These are phyloP conservation scores for Microdochium trichocladiopsis DNA, from an alignment of 2,329 filamentous ascomycete genomes.

Conservation along the genomic window DNA sequence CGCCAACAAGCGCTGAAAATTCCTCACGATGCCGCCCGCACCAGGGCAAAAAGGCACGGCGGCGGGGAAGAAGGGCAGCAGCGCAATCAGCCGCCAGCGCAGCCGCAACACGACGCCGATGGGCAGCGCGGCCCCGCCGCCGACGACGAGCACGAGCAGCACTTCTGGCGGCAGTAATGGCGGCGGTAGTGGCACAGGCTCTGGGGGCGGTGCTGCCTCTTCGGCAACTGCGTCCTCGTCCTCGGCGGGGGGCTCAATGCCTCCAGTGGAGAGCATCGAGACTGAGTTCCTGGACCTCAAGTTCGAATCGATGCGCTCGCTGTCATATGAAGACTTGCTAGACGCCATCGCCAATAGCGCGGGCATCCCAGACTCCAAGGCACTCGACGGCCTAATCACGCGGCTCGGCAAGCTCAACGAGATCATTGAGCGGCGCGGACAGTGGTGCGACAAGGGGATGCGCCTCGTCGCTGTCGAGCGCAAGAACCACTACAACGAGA, in stretches of 20 bases:
- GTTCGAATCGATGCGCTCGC: conserved; percentile 50
- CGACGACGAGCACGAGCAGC: conserved; percentile 19
- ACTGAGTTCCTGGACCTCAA: conserved; percentile 62
- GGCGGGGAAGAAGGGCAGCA: conserved; percentile 53
- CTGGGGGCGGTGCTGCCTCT: not conserved
- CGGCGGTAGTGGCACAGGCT: conserved; percentile 5
- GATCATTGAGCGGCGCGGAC: conserved; percentile 59
- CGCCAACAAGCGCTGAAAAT: not conserved
- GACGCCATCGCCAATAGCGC: conserved; percentile 50
- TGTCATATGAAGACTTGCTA: conserved; percentile 63
- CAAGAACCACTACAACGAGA: conserved; percentile 53
- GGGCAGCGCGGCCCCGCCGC: conserved; percentile 34
- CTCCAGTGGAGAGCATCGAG: conserved; percentile 46
- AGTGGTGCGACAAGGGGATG: conserved; percentile 67
- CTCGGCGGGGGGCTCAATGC: conserved; percentile 22
- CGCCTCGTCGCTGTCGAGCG: conserved; percentile 58
- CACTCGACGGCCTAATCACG: conserved; percentile 55
- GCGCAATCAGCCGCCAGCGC: conserved; percentile 55
- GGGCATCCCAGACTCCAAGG: conserved; percentile 55
- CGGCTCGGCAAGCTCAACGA: conserved; percentile 58
- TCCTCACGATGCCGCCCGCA: conserved; percentile 45
- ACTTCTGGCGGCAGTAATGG: not conserved
- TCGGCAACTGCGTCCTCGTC: not conserved
- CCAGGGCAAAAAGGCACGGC: conserved; percentile 51
- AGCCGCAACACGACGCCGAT: conserved; percentile 76